phyloP scores from a whole-genome alignment of 164 flowering plant species.

The Umbellularia californica region DNA sequence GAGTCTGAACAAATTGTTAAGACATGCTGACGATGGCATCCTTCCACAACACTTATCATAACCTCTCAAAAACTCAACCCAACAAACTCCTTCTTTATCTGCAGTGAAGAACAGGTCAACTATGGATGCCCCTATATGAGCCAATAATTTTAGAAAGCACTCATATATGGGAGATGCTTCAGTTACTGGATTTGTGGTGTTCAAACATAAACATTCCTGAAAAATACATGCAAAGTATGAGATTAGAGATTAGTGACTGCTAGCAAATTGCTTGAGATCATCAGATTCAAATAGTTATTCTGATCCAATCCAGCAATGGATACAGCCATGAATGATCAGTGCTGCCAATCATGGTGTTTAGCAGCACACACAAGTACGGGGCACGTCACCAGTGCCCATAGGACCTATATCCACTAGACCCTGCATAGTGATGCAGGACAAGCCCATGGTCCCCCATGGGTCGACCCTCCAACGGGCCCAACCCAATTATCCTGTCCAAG shows the following conservation, averaged over 20 bases:
- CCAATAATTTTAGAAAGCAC: slow-evolving; percentile 42
- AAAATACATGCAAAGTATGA: background rate
- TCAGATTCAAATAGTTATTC: background rate
- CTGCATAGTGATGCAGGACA: too few relatives aligned
- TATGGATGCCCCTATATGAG: slow-evolving; percentile 50
- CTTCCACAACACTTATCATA: slow-evolving; percentile 67
- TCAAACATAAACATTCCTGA: slow-evolving; percentile 58
- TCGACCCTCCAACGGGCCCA: too few relatives aligned
- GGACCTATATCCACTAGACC: too few relatives aligned
- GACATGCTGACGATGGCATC: slow-evolving; percentile 40
- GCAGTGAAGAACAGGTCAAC: slow-evolving; percentile 54
- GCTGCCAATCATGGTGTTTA: too few relatives aligned
- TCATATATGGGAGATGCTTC: slow-evolving; percentile 33
- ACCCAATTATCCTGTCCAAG: too few relatives aligned
- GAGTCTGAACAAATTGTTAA: slow-evolving; percentile 51
- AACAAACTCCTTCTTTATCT: slow-evolving; percentile 55
- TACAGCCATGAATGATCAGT: too few relatives aligned
- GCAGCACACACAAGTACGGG: too few relatives aligned
- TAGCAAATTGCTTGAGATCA: background rate
- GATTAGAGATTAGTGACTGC: background rate
- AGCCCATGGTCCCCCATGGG: too few relatives aligned
- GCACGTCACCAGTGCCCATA: too few relatives aligned
- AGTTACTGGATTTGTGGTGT: slow-evolving; percentile 16
- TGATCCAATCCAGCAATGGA: too few relatives aligned
- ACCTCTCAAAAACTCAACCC: slow-evolving; percentile 79